These are phyloP conservation scores for Polychaeton citri DNA, from an alignment of 2,329 filamentous ascomycete genomes.

Conservation along the genomic window DNA sequence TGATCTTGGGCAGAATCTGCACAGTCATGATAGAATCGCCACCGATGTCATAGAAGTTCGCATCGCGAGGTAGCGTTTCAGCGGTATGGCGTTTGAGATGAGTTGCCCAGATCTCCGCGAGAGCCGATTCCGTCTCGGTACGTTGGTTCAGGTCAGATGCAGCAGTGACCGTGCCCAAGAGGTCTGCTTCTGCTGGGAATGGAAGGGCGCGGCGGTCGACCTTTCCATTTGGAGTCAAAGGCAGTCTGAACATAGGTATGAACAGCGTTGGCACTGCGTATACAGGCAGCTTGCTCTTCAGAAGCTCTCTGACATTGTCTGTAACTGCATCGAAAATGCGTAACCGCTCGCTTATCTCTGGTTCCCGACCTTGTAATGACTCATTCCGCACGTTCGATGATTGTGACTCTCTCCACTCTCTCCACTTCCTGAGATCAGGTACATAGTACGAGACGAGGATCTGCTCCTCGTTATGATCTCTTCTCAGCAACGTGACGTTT, in stretches of 20 bases:
- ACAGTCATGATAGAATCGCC: conserved; percentile 73
- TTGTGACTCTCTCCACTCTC: conserved; percentile 43
- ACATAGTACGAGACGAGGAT: conserved; percentile 84
- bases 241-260: conserved; percentile 58
- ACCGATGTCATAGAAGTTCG: conserved; percentile 65
- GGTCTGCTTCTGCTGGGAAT: conserved; percentile 62
- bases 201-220: conserved; percentile 67
- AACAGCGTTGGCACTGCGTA: conserved; percentile 67
- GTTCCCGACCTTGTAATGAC: conserved; percentile 7
- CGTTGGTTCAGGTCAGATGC: conserved; percentile 32
- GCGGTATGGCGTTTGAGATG: conserved; percentile 54
- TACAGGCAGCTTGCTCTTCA: conserved; percentile 57
- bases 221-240: conserved; percentile 77
- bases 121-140: conserved; percentile 46
- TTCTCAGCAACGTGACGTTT: conserved; percentile 70
- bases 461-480: conserved; percentile 73
- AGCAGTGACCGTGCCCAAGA: conserved; percentile 41
- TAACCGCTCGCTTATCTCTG: not conserved
- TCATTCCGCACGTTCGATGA: conserved; percentile 10
- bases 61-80: conserved; percentile 50
- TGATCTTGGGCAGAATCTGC: conserved; percentile 61
- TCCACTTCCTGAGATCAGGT: conserved; percentile 65
- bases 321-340: conserved; percentile 47
- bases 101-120: conserved; percentile 64
- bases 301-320: conserved; percentile 49